Evolutionary conservation across 345 rosid genomes (phyloP).

Genomic region (Garcia nutans): DNA sequence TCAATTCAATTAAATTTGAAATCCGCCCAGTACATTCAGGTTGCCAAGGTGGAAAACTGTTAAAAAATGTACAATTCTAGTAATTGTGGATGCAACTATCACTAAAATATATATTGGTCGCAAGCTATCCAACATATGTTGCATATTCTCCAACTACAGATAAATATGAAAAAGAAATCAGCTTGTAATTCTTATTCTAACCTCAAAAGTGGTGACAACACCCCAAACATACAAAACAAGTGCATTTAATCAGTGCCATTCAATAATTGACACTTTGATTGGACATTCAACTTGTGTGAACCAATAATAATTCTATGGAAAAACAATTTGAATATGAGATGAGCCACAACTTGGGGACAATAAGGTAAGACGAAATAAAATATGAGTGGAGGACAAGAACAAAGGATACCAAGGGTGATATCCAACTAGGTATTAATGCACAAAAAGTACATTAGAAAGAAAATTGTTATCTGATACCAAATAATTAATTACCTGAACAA

Average conservation of each 20-base stretch:
- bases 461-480: constrained; percentile 2
- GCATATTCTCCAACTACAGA: not conserved
- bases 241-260: too few relatives aligned
- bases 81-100: too few relatives aligned
- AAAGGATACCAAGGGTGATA: not conserved
- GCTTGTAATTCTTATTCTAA: not conserved
- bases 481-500: constrained; percentile 57
- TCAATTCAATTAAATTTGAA: too few relatives aligned
- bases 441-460: constrained; percentile 9
- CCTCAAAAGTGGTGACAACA: not conserved
- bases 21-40: too few relatives aligned
- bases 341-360: not conserved
- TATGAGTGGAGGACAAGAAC: not conserved
- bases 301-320: not conserved
- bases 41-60: too few relatives aligned
- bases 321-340: not conserved
- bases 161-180: too few relatives aligned
- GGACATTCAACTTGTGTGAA: constrained; percentile 1
- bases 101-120: not conserved
- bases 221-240: not conserved
- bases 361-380: not conserved
- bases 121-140: not conserved
- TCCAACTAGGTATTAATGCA: constrained; percentile 7
- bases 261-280: not conserved
- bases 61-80: too few relatives aligned